Base-by-base conservation (phyloP, 805 yeast species). In the Suhomyces prunicola region DNA sequence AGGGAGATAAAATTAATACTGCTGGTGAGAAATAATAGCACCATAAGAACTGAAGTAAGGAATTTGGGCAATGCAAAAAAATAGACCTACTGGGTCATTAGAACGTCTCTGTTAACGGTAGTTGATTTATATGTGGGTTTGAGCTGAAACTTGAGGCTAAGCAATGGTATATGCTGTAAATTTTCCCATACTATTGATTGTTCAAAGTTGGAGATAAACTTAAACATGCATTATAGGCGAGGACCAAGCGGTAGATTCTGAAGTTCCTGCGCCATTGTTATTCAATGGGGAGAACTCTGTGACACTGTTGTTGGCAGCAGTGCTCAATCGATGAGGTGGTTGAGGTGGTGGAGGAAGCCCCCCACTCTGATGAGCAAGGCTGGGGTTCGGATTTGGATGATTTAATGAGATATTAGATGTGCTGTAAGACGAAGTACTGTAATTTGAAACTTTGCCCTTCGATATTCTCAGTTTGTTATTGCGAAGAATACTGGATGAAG, bases 191-290 rank as follows among this genome's bases (percentile, higher is more conserved):
- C 46, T 42, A 42, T 42, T 42, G 46, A 24, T 41, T 27, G 13
- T n/a, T 24, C 31, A 42, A 42, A 42, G 31, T 23, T 31, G 29
- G 24, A 39, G 41, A 31, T 4, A 46, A 19, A 22, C 44, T 44
- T 36, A 54, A n/a, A 54, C 56, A 51, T 56, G 59, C 59, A 56
- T 56, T 22, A 54, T 46, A 10, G 59, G 59, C 31, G 58, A 55
- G 42, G 54, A 44, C 59, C 59, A 56, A 8, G 56, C 51, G 13
- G 52, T 50, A 29, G 53, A 50, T 13, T 47, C 54, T 17, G 54
- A 53, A 29, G 52, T 49, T 31, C 52, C 49, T 33, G 42, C 40
- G 27, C 52, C 44, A 42, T 45, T 48, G 13, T 31, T 50, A 36
- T 46, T 44, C 44, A 44, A 35, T 17, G 57, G 55, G 13, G 55